phyloP scores from a whole-genome alignment of 1,139 yeast species.

The Nakaseomyces sp. region DNA sequence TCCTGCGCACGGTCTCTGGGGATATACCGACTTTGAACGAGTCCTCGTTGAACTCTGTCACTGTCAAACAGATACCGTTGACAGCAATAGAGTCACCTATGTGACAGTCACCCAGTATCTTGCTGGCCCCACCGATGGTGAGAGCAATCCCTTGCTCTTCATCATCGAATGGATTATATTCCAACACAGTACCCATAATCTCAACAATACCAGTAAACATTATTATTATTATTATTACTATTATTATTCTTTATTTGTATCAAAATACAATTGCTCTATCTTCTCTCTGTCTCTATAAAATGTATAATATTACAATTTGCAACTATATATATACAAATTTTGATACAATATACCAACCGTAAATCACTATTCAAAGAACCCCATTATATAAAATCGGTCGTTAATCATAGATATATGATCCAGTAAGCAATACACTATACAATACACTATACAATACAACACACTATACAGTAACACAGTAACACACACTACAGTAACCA shows the following conservation, averaged over 20 bases:
- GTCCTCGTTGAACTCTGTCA: slow-evolving; percentile 59
- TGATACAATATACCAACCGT: background rate
- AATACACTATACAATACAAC: too few species aligned
- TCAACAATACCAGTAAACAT: slow-evolving; percentile 96
- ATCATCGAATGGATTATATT: slow-evolving; percentile 39
- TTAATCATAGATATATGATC: too few species aligned
- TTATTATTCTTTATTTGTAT: slow-evolving; percentile 25
- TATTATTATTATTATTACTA: too few species aligned
- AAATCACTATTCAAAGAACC: too few species aligned
- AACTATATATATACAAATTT: too few species aligned
- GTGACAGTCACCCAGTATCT: slow-evolving; percentile 69
- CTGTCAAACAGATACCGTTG: slow-evolving; percentile 86
- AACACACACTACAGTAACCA: too few species aligned
- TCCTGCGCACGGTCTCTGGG: slow-evolving; percentile 81
- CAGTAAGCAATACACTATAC: too few species aligned
- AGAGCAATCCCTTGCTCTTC: slow-evolving; percentile 62
- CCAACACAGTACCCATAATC: slow-evolving; percentile 48
- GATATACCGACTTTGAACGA: slow-evolving; percentile 84
- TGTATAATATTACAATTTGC: too few species aligned
- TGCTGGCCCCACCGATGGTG: slow-evolving; percentile 52
- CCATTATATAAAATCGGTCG: too few species aligned
- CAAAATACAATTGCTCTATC: too few species aligned
- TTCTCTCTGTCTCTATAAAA: too few species aligned
- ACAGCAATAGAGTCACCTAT: slow-evolving; percentile 89
- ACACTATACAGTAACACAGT: too few species aligned